Evolutionary conservation across 768 basidiomycete genomes (phyloP).

Genomic region (Naganishia antarctica): DNA sequence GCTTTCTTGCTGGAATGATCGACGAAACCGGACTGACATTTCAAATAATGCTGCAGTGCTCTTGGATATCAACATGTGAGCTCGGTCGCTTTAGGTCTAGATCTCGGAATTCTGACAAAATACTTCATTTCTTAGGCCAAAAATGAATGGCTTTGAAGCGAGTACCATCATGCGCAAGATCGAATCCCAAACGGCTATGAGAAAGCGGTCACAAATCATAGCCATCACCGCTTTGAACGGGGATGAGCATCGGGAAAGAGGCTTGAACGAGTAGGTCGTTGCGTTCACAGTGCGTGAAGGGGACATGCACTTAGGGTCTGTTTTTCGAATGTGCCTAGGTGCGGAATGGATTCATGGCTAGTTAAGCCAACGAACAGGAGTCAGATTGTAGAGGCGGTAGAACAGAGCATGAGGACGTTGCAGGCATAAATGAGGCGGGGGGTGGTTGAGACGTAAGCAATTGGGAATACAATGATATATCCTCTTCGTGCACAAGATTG

Average conservation of each 20-base stretch:
- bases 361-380: constrained; percentile 22
- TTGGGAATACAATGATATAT: too few species aligned
- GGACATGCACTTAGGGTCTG: too few species aligned
- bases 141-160: constrained; percentile 42
- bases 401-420: background rate
- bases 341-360: constrained; percentile 24
- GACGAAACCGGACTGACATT: background rate
- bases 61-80: constrained; percentile 46
- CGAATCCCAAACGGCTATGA: constrained; percentile 21
- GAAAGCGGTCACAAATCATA: constrained; percentile 35
- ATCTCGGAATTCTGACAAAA: background rate
- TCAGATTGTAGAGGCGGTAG: constrained; percentile 19
- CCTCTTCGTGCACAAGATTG: too few species aligned
- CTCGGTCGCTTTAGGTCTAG: background rate
- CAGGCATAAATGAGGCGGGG: too few species aligned
- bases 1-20: background rate
- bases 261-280: constrained; percentile 43
- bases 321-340: background rate
- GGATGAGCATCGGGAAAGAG: constrained; percentile 37
- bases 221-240: constrained; percentile 43
- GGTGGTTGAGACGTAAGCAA: too few species aligned
- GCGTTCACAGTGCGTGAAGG: too few species aligned
- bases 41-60: constrained; percentile 32
- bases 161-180: constrained; percentile 37
- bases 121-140: constrained; percentile 31